These are phyloP conservation scores for Sporothrix humicola DNA, from an alignment of 2,329 filamentous ascomycete species.

Conservation along the genomic window DNA sequence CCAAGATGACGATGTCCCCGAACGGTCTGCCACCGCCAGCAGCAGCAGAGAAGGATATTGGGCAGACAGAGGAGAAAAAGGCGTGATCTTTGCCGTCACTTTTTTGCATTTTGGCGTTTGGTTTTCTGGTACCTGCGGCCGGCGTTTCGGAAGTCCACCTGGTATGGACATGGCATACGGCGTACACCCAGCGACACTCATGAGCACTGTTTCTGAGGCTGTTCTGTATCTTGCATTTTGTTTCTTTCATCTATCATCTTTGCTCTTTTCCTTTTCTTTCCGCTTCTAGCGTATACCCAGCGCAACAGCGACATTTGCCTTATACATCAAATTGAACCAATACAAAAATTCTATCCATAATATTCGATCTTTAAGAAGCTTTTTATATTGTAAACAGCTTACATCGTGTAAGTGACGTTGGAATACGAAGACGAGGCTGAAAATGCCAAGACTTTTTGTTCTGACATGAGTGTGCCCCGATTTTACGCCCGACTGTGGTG, in stretches of 20 bases:
- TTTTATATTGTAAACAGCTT: background rate
- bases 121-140: background rate
- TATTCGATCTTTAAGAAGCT: background rate
- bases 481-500: background rate
- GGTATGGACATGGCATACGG: background rate
- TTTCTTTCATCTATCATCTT: background rate
- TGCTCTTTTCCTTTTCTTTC: background rate
- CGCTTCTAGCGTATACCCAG: background rate
- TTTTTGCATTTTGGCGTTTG: background rate
- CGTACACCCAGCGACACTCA: background rate
- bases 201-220: background rate
- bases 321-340: background rate
- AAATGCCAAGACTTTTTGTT: conserved; percentile 30
- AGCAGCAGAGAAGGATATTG: background rate
- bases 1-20: conserved; percentile 25
- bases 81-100: background rate
- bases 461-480: background rate
- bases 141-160: conserved; percentile 1
- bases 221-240: background rate
- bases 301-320: background rate
- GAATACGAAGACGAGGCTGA: conserved; percentile 28
- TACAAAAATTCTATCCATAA: background rate
- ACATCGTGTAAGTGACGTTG: conserved; percentile 3
- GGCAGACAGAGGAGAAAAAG: background rate
- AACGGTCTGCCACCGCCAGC: background rate